Evolutionary conservation across 2,329 filamentous ascomycete genomes (phyloP), one percentile per base, ranked within the genome.

Genomic region (Lanzia echinophila): DNA sequence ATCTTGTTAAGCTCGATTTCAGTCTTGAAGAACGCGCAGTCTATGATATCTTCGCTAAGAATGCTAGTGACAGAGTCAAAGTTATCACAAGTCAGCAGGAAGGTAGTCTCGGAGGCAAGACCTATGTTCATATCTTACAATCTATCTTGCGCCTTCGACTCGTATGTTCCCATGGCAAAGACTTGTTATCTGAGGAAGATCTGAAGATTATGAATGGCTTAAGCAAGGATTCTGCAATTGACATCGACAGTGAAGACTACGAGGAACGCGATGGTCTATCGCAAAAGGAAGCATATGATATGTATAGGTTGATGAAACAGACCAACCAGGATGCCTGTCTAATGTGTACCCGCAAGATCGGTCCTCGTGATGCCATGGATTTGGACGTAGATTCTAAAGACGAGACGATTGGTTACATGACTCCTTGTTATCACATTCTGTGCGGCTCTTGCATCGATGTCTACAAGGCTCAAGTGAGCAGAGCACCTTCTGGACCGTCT

Each of bases 71-170:
- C 54, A 85, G 91, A 64, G 84, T 97, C 62, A 81, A 84, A 57
- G 84, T 90, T 2, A 82, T 96, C 60, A 82, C 82, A 8, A 71
- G 82, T 67, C 73, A 83, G 45, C 73, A 79, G 61, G 81, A 81
- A 50, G 85, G 82, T 58, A 81, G 82, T 58, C 76, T 94, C 48
- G 87, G 87, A 39, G 92, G 91, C 41, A 89, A 86, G 61, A 87
- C 88, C n/a, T 96, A 96, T 66, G 91, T 94, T 45, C 89, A 96
- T 63, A 94, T 99, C 45, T 73, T 99, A 57, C 91, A 94, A 60
- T 88, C 90, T 4, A 96, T 99, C 65, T 79, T 95, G 60, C 86
- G 92, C 31, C 80, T 99, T 17, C 88, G 94, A 10, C 78, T 95
- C 39, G 87, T 97, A 49, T 96, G 91, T 66, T 94, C 91, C 1